Base-by-base conservation (phyloP, 495 filamentous ascomycete species). In the Poronia punctata region DNA sequence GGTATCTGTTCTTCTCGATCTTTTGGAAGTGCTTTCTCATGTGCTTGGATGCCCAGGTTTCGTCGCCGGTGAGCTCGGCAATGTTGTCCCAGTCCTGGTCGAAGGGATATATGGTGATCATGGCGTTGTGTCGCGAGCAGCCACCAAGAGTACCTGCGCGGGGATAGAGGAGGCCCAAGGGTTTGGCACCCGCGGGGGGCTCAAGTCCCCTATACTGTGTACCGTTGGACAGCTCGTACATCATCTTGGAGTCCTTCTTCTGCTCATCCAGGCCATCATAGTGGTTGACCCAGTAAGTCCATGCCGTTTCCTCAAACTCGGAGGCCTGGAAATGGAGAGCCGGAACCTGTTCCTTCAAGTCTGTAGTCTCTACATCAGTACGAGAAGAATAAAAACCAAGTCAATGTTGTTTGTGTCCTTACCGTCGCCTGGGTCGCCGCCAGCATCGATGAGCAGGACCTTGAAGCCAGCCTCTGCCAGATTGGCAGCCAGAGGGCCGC, bases 381-480 rank as follows among this genome's bases (percentile, higher is more conserved):
- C 17, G 5, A 5, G 1, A n/a, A 3, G 21, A 49, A 24, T 3
- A 59, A 66, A 35, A 23, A 7, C n/a, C 11, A 8, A 9, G 10
- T 7, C 5, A 4, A 16, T 11, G 15, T 14, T 18, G 5, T n/a
- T n/a, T n/a, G n/a, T 71, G 65, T 11, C 10, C 26, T 41, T 41
- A 41, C 38, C 38, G 8, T 12, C 14, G 24, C 38, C 38, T 9
- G 38, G 34, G 50, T 81, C 73, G 46, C 68, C 65, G 21, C 79
- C 79, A 10, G 79, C 71, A 37, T 83, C 78, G 27, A 83, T 62
- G 3, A 83, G 58, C 2, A 82, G 68, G 0, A 71, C 71, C 37
- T 64, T 72, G 55, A 71, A 64, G 6, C 75, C 75, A 19, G 71
- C 72, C 15, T 70, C 54, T 7, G 76, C 78, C 3, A 81, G 70